Base-by-base conservation (phyloP, 1,284 basidiomycete genomes). In the Inonotus hispidus region DNA sequence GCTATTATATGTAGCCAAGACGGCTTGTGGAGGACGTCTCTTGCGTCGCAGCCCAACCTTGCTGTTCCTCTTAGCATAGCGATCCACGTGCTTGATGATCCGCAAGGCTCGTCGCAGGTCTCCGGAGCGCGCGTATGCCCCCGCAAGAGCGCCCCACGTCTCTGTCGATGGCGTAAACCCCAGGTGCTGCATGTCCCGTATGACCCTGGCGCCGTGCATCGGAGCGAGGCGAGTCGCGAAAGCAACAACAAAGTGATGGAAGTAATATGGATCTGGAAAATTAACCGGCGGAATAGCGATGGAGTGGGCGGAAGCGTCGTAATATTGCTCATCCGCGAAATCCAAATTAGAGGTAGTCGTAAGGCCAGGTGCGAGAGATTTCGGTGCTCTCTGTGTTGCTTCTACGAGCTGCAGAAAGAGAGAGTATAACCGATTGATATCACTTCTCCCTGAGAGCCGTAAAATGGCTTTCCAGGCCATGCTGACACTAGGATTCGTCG, bases 121-220 rank as follows among this genome's bases (percentile, higher is more conserved):
- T n/a, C 63, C 63, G n/a, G 63, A 60, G 23, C 63, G 63, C 10
- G 63, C 63, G 29, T 58, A 60, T 23, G 59, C 63, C 7, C 59
- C 63, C 1, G 63, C 59, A 7, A 60, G 14, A 3, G 54, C 55
- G 11, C 50, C 52, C 55, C 59, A 64, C 16, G 37, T 53, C n/a
- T 61, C 63, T 50, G 39, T 35, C 7, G 50, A 16, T 27, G 55
- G 59, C 11, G 27, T 39, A 1, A 64, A 13, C 10, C 45, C 56
- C 3, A 59, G 53, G 13, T 41, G 61, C 37, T 59, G 39, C 55
- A 64, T 61, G 37, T 64, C 63, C 2, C 13, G 37, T 23, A 64
- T 6, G 23, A 61, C 63, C 16, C 55, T 21, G 21, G 41, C 41
- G 7, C 54, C 63, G 4, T 45, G 55, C 11, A 47, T 39, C 8